Conservation (phyloP, 78 protist species). For the Polysphondylium violaceum region DNA sequence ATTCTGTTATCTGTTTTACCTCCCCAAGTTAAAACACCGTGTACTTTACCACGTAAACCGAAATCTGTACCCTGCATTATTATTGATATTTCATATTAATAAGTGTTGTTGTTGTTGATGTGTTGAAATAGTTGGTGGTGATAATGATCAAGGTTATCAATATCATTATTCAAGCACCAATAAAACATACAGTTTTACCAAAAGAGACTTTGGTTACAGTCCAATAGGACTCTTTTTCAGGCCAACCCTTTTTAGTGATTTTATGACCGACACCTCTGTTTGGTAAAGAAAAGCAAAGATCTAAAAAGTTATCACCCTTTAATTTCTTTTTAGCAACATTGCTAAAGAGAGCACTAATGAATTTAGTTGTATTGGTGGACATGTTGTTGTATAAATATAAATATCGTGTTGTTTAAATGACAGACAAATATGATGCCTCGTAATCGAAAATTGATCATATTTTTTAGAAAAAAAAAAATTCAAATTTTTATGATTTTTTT, state of each 20-base stretch:
- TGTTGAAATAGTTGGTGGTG: not conserved
- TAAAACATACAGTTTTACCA: constrained; percentile 15
- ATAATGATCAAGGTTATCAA: not conserved
- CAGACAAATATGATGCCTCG: too few species aligned
- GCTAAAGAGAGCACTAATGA: constrained; percentile 1
- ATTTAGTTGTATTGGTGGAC: not conserved
- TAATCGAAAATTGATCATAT: not conserved
- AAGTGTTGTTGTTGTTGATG: not conserved
- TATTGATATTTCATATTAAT: not conserved
- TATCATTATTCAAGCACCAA: not conserved
- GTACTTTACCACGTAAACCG: constrained; percentile 49
- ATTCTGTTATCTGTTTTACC: constrained; percentile 35
- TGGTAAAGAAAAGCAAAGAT: constrained; percentile 52
- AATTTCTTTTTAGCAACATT: constrained; percentile 5
- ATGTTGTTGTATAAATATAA: not conserved
- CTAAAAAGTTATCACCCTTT: constrained; percentile 57
- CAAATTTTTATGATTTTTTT: too few species aligned
- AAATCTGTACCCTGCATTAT: not conserved
- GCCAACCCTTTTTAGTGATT: constrained; percentile 52
- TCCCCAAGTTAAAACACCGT: constrained; percentile 64
- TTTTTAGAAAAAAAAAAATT: too few species aligned
- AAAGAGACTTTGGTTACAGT: constrained; percentile 57
- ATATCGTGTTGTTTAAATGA: not conserved
- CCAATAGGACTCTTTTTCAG: constrained; percentile 51
- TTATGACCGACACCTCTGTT: constrained; percentile 59